Evolutionary conservation across 1,284 basidiomycete species (phyloP).

Genomic region (Boletus subluridellus): DNA sequence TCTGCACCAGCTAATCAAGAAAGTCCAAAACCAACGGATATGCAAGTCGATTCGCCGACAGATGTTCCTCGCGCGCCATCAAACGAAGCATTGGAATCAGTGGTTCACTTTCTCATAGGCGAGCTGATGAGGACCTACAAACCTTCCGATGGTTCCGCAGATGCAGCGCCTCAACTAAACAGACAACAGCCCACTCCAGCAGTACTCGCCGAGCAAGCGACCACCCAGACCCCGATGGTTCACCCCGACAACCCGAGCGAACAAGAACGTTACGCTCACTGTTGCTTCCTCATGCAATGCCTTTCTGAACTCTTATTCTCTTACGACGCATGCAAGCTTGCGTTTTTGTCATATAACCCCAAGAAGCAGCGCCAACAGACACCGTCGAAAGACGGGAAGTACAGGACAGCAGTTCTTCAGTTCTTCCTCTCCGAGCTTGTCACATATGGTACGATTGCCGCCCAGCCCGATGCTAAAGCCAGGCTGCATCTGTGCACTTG

Average conservation of each 20-base stretch:
- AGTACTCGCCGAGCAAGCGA: slow-evolving; percentile 16
- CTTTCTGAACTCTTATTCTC: slow-evolving; percentile 92
- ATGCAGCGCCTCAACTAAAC: slow-evolving; percentile 11
- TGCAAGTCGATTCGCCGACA: slow-evolving; percentile 63
- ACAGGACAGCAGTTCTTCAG: slow-evolving; percentile 64
- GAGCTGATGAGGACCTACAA: slow-evolving; percentile 69
- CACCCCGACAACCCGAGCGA: slow-evolving; percentile 15
- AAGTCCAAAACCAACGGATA: slow-evolving; percentile 41
- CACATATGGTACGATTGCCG: slow-evolving; percentile 69
- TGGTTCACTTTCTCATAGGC: slow-evolving; percentile 69
- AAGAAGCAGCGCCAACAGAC: slow-evolving; percentile 61
- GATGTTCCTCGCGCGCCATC: slow-evolving; percentile 29
- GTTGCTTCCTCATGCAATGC: slow-evolving; percentile 87
- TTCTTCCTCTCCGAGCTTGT: slow-evolving; percentile 78
- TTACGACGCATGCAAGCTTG: slow-evolving; percentile 86
- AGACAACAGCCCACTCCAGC: slow-evolving; percentile 15
- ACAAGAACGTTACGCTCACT: slow-evolving; percentile 57
- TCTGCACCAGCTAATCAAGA: slow-evolving; percentile 24
- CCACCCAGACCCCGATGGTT: slow-evolving; percentile 13
- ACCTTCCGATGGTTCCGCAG: slow-evolving; percentile 17
- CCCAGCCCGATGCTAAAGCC: slow-evolving; percentile 53
- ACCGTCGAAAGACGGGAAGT: slow-evolving; percentile 62
- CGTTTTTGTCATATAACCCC: slow-evolving; percentile 77
- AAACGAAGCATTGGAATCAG: slow-evolving; percentile 56
- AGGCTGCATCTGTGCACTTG: slow-evolving; percentile 74